Conservation (phyloP, 441 rosid genomes). For the Populus hybrid region DNA sequence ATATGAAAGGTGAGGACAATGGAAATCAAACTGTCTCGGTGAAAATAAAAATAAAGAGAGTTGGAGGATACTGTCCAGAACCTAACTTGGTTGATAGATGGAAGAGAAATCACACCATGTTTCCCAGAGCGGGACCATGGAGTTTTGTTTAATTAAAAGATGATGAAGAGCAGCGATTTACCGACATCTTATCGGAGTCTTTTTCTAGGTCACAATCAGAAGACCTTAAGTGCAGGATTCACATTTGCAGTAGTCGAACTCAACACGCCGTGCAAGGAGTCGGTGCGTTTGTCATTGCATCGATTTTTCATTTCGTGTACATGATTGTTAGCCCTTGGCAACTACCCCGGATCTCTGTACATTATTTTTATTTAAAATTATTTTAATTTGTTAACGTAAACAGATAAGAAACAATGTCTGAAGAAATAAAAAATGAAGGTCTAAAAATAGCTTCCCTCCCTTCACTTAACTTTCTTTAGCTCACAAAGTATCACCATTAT, state of each 20-base stretch:
- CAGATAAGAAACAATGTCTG: too few relatives aligned
- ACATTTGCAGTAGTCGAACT: not conserved
- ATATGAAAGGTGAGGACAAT: not conserved
- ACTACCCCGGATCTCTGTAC: too few relatives aligned
- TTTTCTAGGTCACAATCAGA: not conserved
- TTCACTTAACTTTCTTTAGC: too few relatives aligned
- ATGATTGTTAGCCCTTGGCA: too few relatives aligned
- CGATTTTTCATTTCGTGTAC: too few relatives aligned
- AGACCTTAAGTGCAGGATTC: not conserved
- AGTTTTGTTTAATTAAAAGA: not conserved
- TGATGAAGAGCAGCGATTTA: not conserved
- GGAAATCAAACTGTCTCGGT: not conserved
- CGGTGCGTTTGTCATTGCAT: not conserved
- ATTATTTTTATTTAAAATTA: too few relatives aligned
- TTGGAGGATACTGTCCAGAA: not conserved
- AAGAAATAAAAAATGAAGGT: too few relatives aligned
- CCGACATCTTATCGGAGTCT: not conserved
- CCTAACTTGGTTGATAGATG: not conserved
- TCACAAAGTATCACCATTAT: too few relatives aligned
- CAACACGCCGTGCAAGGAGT: not conserved
- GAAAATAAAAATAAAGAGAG: not conserved
- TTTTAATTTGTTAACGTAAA: too few relatives aligned
- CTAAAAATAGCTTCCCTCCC: too few relatives aligned
- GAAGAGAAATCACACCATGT: not conserved
- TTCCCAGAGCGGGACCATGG: not conserved